Percentiles rank a stretch among this genome's conserved stretches.
Evolutionary conservation across 2,329 filamentous ascomycete genomes (phyloP).

Genomic region (Thielaviopsis musarum): DNA sequence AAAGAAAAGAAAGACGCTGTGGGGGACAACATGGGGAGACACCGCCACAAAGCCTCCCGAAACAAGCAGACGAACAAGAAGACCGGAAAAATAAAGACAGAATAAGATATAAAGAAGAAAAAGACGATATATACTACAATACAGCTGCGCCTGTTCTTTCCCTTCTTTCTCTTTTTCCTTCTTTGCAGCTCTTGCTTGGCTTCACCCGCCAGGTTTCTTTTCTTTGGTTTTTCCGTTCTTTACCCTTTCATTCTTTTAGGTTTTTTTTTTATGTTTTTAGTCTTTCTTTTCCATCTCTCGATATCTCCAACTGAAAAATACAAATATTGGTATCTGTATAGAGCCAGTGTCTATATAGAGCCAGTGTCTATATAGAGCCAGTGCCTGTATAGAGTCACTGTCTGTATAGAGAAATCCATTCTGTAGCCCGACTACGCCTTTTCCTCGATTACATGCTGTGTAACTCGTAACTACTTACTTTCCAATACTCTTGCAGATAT

Average conservation of each 20-base stretch:
- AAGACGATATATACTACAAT: not conserved
- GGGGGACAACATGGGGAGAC: too few species aligned
- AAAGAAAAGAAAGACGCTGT: too few species aligned
- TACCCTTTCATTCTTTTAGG: not conserved
- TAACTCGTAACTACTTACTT: not conserved
- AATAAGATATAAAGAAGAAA: not conserved
- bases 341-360: too few species aligned
- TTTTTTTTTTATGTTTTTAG: not conserved
- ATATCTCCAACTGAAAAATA: not conserved
- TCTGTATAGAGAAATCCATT: too few species aligned
- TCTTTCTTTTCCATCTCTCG: not conserved
- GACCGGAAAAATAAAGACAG: not conserved
- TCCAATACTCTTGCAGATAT: not conserved
- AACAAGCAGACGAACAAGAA: not conserved
- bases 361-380: too few species aligned
- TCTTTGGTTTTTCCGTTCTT: not conserved
- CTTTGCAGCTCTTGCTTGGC: conserved; percentile 6
- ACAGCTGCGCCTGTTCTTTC: not conserved
- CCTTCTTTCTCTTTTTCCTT: not conserved
- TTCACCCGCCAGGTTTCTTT: conserved; percentile 7
- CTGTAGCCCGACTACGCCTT: not conserved
- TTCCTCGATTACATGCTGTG: not conserved
- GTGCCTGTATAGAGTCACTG: too few species aligned
- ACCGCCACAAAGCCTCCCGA: not conserved
- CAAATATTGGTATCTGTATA: too few species aligned